Percentiles rank a stretch among this genome's conserved stretches.
phyloP scores from a whole-genome alignment of 371 early-diverging fungal species.

The Mucor plumbeus region DNA sequence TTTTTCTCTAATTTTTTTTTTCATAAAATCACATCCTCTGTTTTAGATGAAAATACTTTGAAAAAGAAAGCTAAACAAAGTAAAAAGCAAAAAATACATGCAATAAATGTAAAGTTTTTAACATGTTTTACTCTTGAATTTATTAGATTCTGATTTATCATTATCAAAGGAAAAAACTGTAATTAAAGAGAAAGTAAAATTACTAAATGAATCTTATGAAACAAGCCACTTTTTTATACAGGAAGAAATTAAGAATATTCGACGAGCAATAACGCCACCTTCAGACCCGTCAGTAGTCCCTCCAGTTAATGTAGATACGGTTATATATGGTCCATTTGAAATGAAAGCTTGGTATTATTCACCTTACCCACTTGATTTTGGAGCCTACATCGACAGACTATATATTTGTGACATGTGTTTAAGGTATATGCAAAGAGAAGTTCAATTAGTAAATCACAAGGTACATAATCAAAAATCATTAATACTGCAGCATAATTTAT shows the following conservation, averaged over 20 bases:
- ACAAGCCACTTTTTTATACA: slow-evolving; percentile 5
- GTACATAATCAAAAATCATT: slow-evolving; percentile 18
- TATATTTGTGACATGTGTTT: slow-evolving; percentile 93
- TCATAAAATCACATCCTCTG: too few species aligned
- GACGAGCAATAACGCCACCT: slow-evolving; percentile 23
- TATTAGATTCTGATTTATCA: background rate
- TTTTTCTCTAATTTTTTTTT: background rate
- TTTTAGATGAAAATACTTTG: background rate
- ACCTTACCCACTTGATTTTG: slow-evolving; percentile 91
- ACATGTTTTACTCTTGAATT: background rate
- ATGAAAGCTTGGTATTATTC: slow-evolving; percentile 93
- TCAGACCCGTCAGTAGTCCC: slow-evolving; percentile 29
- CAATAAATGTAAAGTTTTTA: background rate
- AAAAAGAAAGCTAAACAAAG: slow-evolving; percentile 4
- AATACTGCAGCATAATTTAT: background rate
- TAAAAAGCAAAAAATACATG: background rate
- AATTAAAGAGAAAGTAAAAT: background rate
- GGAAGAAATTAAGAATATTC: slow-evolving; percentile 19
- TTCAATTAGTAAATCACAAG: slow-evolving; percentile 58
- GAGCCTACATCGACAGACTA: slow-evolving; percentile 64
- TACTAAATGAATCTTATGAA: background rate
- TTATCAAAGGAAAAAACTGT: slow-evolving; percentile 1
- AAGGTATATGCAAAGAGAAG: slow-evolving; percentile 65
- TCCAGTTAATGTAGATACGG: slow-evolving; percentile 54
- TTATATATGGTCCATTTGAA: slow-evolving; percentile 70